These are phyloP conservation scores for Trebouxia sp. DNA, from an alignment of 139 green algal genomes.

Conservation along the genomic window DNA sequence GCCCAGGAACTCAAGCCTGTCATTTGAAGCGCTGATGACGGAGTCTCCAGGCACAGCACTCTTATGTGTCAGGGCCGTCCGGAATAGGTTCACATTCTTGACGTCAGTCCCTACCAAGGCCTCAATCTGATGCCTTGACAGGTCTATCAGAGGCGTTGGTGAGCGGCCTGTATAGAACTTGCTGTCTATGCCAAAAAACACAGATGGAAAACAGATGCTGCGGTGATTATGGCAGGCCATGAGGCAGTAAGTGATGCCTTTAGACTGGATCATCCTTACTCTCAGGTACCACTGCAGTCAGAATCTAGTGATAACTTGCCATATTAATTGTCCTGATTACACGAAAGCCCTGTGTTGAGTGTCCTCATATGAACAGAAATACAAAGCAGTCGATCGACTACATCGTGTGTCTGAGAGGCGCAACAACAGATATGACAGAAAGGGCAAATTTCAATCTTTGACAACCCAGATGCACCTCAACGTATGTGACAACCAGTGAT, in stretches of 20 bases:
- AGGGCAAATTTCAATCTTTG: too few species aligned
- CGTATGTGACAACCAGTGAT: too few species aligned
- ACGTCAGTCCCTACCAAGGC: slow-evolving; percentile 31
- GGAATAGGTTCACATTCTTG: slow-evolving; percentile 42
- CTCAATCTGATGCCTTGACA: slow-evolving; percentile 46
- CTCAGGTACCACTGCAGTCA: not conserved
- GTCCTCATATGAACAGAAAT: too few species aligned
- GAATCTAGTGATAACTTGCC: not conserved
- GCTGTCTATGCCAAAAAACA: not conserved
- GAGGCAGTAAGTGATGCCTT: not conserved
- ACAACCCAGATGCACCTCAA: too few species aligned
- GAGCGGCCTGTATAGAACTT: slow-evolving; percentile 29
- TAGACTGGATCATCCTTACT: too few species aligned
- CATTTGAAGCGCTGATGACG: slow-evolving; percentile 31
- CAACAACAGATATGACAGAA: too few species aligned
- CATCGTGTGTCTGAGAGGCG: too few species aligned
- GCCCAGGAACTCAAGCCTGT: slow-evolving; percentile 56
- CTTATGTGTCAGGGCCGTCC: slow-evolving; percentile 41
- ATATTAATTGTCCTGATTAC: not conserved
- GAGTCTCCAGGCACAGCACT: slow-evolving; percentile 30
- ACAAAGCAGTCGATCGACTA: too few species aligned
- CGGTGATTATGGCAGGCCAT: not conserved
- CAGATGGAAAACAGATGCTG: not conserved
- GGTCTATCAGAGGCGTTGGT: slow-evolving; percentile 36
- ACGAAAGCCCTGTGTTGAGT: too few species aligned